Conservation (phyloP, 2,329 filamentous ascomycete species). For the Helotiales sp. region DNA sequence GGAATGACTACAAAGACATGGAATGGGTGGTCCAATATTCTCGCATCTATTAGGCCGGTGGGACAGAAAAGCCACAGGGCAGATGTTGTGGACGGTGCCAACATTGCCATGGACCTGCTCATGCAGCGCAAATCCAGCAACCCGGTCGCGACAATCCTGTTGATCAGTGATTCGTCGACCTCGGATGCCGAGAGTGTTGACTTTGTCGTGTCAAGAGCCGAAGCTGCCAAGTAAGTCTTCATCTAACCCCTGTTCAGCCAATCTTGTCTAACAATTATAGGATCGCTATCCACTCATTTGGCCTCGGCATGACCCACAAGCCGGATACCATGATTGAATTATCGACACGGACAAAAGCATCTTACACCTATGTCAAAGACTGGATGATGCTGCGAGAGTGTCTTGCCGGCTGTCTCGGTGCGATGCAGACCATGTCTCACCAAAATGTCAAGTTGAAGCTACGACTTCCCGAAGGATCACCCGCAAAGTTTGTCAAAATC, state of each 20-base stretch:
- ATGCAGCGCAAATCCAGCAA: conserved; percentile 98
- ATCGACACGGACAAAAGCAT: conserved; percentile 91
- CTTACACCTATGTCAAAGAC: conserved; percentile 97
- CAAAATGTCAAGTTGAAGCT: conserved; percentile 97
- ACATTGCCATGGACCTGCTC: conserved; percentile 95
- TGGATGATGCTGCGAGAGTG: conserved; percentile 99
- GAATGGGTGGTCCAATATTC: conserved; percentile 84
- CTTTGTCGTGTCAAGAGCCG: conserved; percentile 93
- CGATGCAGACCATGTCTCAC: conserved; percentile 92
- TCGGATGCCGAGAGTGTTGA: conserved; percentile 94
- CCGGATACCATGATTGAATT: conserved; percentile 98
- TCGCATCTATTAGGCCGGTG: conserved; percentile 86
- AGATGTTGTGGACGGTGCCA: conserved; percentile 95
- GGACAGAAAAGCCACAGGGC: conserved; percentile 96
- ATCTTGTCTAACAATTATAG: conserved; percentile 43
- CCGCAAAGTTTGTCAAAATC: conserved; percentile 98
- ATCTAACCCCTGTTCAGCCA: background rate
- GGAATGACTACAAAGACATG: conserved; percentile 97
- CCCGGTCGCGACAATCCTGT: conserved; percentile 88
- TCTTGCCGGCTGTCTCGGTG: conserved; percentile 86
- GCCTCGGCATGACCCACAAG: conserved; percentile 94
- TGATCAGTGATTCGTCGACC: conserved; percentile 96
- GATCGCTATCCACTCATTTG: conserved; percentile 95
- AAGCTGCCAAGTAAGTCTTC: conserved; percentile 88
- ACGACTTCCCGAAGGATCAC: conserved; percentile 90